Base-by-base conservation (phyloP, 208 protist genomes). In the Tetramitus jugosus region DNA sequence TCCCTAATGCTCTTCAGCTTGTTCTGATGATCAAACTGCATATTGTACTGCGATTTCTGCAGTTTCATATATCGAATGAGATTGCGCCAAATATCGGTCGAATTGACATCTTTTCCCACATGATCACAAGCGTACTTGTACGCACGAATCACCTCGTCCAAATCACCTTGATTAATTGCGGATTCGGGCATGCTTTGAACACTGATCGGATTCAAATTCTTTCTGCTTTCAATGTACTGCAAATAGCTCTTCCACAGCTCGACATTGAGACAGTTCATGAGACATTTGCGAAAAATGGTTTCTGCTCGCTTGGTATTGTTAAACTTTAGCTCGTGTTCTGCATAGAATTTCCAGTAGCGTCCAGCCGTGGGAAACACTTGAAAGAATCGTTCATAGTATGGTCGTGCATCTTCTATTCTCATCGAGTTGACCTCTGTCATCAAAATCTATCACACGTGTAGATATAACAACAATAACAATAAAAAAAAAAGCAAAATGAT, bases 331-430 rank as follows among this genome's bases (percentile, higher is more conserved):
- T 74, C 67, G 23, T 45, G 42, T 53, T 74, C 42, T 46, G 67
- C 67, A 74, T 74, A 74, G 17, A 53, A 33, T 53, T 74, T 74
- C 67, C 67, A 74, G 37, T 74, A 74, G 33, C 31, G 46, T 74
- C 46, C 67, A 17, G 67, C 67, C 39, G 42, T 53, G 17, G 67
- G 67, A 53, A 33, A 74, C 39, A 53, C 33, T 74, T 53, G 10
- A 23, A 74, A 45, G 37, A 74, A 74, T 39, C 40, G 6, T 74
- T 74, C 67, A 35, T 74, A 74, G 42, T 49, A 53, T 53, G 42
- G 10, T 74, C 67, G 46, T 53, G 67, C 67, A 39, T 53, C 14
- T 4, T 42, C 42, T 3, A 74, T 74, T 26, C 37, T 17, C 39
- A 74, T 74, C 37, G 29, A 23, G 33, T 74, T 35, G 17, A 74